These are phyloP conservation scores for Porphyrellus sp. DNA, from an alignment of 1,284 basidiomycete genomes.

Conservation along the genomic window DNA sequence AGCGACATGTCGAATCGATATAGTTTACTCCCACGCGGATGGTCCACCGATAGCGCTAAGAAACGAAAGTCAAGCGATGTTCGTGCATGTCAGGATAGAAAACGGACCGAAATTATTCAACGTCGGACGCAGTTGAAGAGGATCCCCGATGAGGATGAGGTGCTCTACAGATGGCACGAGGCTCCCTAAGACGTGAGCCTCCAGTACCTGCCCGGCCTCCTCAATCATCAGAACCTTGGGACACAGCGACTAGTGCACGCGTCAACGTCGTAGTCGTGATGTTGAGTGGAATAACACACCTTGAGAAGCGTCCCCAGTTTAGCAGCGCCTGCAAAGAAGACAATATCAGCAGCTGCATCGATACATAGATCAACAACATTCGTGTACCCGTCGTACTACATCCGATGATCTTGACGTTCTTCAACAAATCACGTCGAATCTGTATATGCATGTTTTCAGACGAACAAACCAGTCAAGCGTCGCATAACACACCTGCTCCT, in stretches of 20 bases:
- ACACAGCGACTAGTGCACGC: slow-evolving; percentile 42
- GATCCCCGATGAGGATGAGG: slow-evolving; percentile 68
- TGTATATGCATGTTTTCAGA: slow-evolving; percentile 3
- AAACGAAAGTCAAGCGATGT: background rate
- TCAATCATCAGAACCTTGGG: slow-evolving; percentile 60
- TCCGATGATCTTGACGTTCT: slow-evolving; percentile 57
- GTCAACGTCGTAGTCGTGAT: background rate
- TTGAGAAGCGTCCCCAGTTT: slow-evolving; percentile 56
- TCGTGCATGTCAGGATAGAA: background rate
- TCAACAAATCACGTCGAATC: slow-evolving; percentile 42
- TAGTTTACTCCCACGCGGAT: slow-evolving; percentile 42
- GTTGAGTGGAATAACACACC: slow-evolving; percentile 34
- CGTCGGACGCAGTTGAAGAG: slow-evolving; percentile 65
- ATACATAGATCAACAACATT: background rate
- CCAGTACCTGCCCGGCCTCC: slow-evolving; percentile 76
- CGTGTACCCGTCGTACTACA: slow-evolving; percentile 71
- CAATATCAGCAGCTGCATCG: background rate
- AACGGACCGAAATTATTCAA: slow-evolving; percentile 63
- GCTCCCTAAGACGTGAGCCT: slow-evolving; percentile 64
- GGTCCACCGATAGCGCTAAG: slow-evolving; percentile 54
- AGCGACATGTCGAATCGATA: slow-evolving; percentile 62
- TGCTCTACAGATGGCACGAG: slow-evolving; percentile 62
- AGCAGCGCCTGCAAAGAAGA: slow-evolving; percentile 52
- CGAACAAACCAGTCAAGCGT: slow-evolving; percentile 6
- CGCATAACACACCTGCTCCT: slow-evolving; percentile 35